A percentile compares a stretch with the other conserved stretches of the same genome.
phyloP scores from a whole-genome alignment of 2,329 filamentous ascomycete species.

The Nothophaeocryptopus gaeumannii region DNA sequence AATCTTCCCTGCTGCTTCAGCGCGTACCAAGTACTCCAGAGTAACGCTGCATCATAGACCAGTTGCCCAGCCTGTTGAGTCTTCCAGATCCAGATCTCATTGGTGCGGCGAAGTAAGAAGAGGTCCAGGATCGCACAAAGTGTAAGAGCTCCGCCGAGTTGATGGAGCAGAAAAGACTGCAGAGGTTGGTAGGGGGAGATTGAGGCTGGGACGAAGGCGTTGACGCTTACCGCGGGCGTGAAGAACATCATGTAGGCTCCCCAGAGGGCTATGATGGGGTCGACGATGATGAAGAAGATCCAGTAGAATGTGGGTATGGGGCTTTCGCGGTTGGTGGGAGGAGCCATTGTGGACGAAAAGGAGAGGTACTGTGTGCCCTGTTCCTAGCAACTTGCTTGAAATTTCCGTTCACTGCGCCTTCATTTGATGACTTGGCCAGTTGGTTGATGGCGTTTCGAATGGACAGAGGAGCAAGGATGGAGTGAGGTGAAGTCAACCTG shows the following conservation, averaged over 20 bases:
- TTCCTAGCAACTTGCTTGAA: too few species aligned
- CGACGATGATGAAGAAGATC: constrained; percentile 19
- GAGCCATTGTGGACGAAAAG: not conserved
- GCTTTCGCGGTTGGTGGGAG: not conserved
- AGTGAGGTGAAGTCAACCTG: too few species aligned
- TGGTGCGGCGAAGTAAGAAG: constrained; percentile 14
- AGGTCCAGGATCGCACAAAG: constrained; percentile 14
- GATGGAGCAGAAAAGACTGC: constrained; percentile 17
- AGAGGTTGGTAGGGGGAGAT: constrained; percentile 12
- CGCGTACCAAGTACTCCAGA: constrained; percentile 13
- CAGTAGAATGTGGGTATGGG: constrained; percentile 15
- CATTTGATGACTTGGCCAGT: too few species aligned
- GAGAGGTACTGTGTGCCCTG: too few species aligned
- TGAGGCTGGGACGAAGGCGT: constrained; percentile 13
- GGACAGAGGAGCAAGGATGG: too few species aligned
- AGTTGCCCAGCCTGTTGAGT: constrained; percentile 16
- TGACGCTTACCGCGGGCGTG: constrained; percentile 7
- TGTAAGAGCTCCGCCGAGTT: constrained; percentile 17
- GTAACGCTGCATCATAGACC: constrained; percentile 14
- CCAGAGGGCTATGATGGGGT: constrained; percentile 16
- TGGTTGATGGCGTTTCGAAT: too few species aligned
- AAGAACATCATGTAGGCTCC: constrained; percentile 19
- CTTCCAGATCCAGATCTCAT: constrained; percentile 20
- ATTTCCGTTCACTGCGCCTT: too few species aligned
- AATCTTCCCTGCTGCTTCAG: constrained; percentile 14